phyloP scores from a whole-genome alignment of 2,329 filamentous ascomycete genomes.

The Paracoccidioides brasiliensis region DNA sequence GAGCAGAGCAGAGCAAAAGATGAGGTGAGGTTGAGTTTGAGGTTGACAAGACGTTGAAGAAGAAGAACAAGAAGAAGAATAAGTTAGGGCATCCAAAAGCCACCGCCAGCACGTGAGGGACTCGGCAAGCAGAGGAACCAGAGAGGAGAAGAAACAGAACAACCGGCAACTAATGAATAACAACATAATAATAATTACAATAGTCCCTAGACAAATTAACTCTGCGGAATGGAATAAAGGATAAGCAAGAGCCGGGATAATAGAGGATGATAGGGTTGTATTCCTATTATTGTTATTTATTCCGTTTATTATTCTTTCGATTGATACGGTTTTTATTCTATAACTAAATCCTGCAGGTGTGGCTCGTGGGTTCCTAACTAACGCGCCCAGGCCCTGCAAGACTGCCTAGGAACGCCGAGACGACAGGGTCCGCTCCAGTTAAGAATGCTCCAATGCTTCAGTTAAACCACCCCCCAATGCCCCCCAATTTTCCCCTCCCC shows the following conservation, averaged over 20 bases:
- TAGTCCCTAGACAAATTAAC: background rate
- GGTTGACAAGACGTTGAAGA: background rate
- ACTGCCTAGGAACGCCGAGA: too few relatives aligned
- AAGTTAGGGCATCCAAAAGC: background rate
- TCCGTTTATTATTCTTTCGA: too few relatives aligned
- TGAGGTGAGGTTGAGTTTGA: slow-evolving; percentile 2
- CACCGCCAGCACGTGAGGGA: background rate
- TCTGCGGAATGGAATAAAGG: too few relatives aligned
- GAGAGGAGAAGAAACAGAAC: background rate
- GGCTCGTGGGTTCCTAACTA: too few relatives aligned
- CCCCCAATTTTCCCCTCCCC: background rate
- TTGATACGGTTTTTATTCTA: too few relatives aligned
- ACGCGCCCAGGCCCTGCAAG: too few relatives aligned
- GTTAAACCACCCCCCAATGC: background rate
- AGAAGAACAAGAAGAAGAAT: background rate
- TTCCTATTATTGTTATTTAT: background rate
- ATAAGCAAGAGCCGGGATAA: too few relatives aligned
- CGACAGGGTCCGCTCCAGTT: background rate
- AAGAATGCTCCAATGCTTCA: background rate
- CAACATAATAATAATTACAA: background rate
- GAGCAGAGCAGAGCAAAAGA: slow-evolving; percentile 6
- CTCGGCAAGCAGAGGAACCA: too few relatives aligned
- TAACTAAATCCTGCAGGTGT: too few relatives aligned
- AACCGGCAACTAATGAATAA: background rate
- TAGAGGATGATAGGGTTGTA: too few relatives aligned